Conservation (phyloP, 2,329 filamentous ascomycete species). For the Teratosphaeria nubilosa region DNA sequence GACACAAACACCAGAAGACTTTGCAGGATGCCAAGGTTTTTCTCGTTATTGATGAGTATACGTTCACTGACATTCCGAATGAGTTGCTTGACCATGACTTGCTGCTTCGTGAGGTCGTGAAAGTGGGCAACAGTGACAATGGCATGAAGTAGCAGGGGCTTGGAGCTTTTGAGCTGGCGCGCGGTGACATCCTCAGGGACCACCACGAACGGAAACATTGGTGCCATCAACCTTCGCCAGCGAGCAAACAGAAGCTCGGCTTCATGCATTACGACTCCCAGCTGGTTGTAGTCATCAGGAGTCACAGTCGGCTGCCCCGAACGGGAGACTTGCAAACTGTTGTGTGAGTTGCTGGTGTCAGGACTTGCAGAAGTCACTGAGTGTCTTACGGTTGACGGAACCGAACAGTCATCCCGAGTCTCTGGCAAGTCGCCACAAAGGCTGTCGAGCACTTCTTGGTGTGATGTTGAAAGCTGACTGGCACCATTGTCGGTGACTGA, state of each 20-base stretch:
- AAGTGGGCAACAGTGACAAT: constrained; percentile 20
- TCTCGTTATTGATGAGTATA: constrained; percentile 22
- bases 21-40: constrained; percentile 21
- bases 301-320: background rate
- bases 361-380: background rate
- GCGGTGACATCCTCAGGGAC: constrained; percentile 13
- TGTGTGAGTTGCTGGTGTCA: background rate
- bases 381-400: background rate
- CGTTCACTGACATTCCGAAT: constrained; percentile 20
- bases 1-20: constrained; percentile 11
- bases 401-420: background rate
- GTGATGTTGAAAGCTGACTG: background rate
- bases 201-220: constrained; percentile 18
- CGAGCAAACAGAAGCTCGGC: constrained; percentile 19
- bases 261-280: constrained; percentile 14
- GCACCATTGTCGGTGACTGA: background rate
- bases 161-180: constrained; percentile 11
- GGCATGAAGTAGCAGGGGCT: constrained; percentile 20
- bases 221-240: constrained; percentile 18
- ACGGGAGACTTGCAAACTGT: background rate
- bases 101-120: constrained; percentile 19
- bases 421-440: background rate
- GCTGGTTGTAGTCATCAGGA: background rate
- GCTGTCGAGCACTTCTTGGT: background rate
- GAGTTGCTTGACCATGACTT: constrained; percentile 16